These are phyloP conservation scores for Pseudoneurospora amorphoporcata DNA, from an alignment of 495 filamentous ascomycete genomes.

Conservation along the genomic window DNA sequence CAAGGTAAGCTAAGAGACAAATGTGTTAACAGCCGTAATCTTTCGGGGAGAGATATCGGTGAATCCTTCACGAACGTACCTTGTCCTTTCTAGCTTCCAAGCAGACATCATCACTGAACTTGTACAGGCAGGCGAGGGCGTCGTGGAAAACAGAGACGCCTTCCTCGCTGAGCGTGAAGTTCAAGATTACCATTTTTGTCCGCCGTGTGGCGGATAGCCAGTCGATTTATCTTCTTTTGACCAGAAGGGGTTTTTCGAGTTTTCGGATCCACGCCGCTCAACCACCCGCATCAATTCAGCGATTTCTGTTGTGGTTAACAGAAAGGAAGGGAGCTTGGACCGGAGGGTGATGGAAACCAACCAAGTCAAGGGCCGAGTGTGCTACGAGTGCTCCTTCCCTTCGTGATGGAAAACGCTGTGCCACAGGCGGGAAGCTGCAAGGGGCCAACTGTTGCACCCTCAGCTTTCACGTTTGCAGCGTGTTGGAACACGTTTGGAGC, in stretches of 20 bases:
- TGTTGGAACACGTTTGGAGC: neutral
- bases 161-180: slow-evolving; percentile 68
- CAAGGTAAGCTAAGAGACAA: slow-evolving; percentile 52
- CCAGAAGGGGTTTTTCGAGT: neutral
- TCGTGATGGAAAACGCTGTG: neutral
- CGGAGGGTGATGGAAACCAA: neutral
- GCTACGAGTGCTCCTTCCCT: neutral
- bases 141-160: slow-evolving; percentile 70
- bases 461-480: neutral
- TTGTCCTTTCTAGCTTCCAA: slow-evolving; percentile 71
- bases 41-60: neutral
- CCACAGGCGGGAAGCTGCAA: neutral
- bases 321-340: neutral
- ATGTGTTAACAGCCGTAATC: neutral
- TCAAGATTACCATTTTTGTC: slow-evolving; percentile 37
- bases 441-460: neutral
- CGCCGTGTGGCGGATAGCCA: neutral
- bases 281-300: neutral
- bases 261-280: neutral
- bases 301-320: neutral
- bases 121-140: slow-evolving; percentile 72
- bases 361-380: neutral
- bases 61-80: slow-evolving; percentile 33
- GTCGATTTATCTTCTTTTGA: slow-evolving; percentile 1
- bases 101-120: slow-evolving; percentile 84